Conservation (phyloP, 2,329 filamentous ascomycete genomes). For the Apiospora malaysiana region DNA sequence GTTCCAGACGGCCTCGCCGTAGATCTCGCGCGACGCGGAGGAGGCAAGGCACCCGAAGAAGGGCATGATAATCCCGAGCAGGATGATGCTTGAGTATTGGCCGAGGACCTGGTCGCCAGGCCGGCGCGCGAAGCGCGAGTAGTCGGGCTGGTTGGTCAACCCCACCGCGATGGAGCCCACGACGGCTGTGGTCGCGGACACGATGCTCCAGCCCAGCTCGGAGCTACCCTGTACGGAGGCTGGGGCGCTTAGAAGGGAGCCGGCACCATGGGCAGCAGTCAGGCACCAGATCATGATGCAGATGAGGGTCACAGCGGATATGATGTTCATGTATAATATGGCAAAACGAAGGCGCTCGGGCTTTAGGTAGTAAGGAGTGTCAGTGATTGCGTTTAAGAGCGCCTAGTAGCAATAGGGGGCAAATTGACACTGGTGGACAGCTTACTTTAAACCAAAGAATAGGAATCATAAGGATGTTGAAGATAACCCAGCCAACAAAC, state of each 20-base stretch:
- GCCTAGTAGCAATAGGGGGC: background rate
- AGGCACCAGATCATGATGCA: constrained; percentile 19
- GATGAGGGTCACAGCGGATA: constrained; percentile 1
- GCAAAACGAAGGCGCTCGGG: background rate
- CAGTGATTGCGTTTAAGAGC: background rate
- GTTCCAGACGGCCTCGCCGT: constrained; percentile 73
- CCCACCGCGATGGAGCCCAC: constrained; percentile 89
- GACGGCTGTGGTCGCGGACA: constrained; percentile 60
- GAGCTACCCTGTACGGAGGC: background rate
- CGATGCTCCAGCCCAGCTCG: constrained; percentile 78
- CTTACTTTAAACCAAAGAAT: constrained; percentile 11
- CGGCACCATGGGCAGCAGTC: background rate
- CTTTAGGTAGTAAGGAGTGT: background rate
- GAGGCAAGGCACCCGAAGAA: constrained; percentile 84
- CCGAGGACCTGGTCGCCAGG: constrained; percentile 80
- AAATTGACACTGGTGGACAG: too few relatives aligned
- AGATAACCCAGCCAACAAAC: background rate
- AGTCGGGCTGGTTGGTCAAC: constrained; percentile 83
- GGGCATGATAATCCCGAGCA: constrained; percentile 77
- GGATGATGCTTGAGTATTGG: constrained; percentile 76
- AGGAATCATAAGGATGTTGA: background rate
- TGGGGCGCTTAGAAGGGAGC: background rate
- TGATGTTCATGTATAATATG: constrained; percentile 9
- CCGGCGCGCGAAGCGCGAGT: constrained; percentile 80
- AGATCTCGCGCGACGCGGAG: constrained; percentile 73